Percentiles rank a stretch among this genome's conserved stretches.
These are phyloP conservation scores for Citrus trifoliata DNA, from an alignment of 345 rosid genomes.

Conservation along the genomic window DNA sequence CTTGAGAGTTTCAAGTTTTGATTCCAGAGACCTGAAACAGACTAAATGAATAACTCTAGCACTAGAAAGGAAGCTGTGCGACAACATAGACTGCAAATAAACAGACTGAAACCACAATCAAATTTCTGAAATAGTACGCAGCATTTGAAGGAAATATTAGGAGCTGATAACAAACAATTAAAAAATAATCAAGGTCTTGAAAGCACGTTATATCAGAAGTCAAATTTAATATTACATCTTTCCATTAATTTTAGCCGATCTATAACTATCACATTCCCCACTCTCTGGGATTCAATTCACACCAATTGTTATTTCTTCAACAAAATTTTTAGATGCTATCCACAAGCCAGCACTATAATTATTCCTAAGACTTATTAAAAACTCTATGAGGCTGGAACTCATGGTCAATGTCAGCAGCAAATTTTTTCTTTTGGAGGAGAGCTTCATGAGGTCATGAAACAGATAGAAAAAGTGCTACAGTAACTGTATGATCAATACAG, in stretches of 20 bases:
- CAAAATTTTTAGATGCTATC: not conserved
- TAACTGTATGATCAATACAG: slow-evolving; percentile 1
- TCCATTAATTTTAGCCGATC: not conserved
- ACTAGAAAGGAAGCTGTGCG: not conserved
- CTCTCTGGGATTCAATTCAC: not conserved
- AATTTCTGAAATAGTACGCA: not conserved
- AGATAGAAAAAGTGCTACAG: not conserved
- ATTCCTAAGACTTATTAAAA: not conserved
- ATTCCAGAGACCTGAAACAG: slow-evolving; percentile 61
- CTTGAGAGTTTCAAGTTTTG: slow-evolving; percentile 66
- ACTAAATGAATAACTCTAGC: not conserved
- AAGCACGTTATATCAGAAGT: not conserved
- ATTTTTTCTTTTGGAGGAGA: not conserved
- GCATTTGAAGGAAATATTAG: not conserved
- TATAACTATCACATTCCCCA: not conserved
- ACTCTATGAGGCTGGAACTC: not conserved
- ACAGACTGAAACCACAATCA: not conserved
- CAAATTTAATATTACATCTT: not conserved
- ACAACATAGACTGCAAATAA: not conserved
- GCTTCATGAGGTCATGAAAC: not conserved
- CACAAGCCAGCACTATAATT: not conserved
- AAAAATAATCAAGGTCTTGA: not conserved
- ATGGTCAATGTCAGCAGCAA: not conserved
- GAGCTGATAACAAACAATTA: not conserved
- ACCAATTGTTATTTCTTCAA: not conserved